Evolutionary conservation across 148 eudicot species (phyloP).

Genomic region (Rhododendron kiyosumense): DNA sequence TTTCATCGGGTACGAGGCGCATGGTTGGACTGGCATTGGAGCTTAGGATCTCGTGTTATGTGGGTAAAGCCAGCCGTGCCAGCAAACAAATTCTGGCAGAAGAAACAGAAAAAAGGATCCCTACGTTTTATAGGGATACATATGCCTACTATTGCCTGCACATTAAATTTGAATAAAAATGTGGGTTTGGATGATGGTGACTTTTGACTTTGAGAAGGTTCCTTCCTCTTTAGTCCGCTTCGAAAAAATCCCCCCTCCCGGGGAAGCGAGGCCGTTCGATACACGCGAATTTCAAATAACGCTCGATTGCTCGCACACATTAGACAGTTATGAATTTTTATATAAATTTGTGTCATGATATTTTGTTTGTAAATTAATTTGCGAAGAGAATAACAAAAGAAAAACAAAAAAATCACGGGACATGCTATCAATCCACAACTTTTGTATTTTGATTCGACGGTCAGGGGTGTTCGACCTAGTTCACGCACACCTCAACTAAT

Average conservation of each 20-base stretch:
- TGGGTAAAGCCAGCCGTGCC: background rate
- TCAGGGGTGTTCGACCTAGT: too few species aligned
- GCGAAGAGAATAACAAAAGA: background rate
- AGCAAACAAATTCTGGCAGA: background rate
- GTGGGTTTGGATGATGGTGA: background rate
- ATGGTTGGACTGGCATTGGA: background rate
- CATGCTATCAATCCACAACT: background rate
- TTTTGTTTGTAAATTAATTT: background rate
- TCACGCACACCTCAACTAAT: too few species aligned
- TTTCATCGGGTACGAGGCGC: background rate
- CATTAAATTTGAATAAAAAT: background rate
- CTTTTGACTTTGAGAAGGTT: background rate
- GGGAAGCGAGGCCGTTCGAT: too few species aligned
- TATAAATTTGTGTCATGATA: too few species aligned
- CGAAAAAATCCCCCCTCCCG: too few species aligned
- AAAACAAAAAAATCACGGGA: background rate
- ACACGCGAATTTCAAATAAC: background rate
- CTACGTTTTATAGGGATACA: background rate
- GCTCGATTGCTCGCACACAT: background rate
- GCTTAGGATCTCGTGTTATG: background rate
- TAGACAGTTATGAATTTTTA: too few species aligned
- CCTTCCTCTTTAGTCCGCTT: too few species aligned
- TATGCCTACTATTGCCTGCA: background rate
- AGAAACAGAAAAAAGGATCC: background rate
- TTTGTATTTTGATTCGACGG: too few species aligned